Base-by-base conservation (phyloP, 2,329 filamentous ascomycete genomes). In the Bipolaris cookei region DNA sequence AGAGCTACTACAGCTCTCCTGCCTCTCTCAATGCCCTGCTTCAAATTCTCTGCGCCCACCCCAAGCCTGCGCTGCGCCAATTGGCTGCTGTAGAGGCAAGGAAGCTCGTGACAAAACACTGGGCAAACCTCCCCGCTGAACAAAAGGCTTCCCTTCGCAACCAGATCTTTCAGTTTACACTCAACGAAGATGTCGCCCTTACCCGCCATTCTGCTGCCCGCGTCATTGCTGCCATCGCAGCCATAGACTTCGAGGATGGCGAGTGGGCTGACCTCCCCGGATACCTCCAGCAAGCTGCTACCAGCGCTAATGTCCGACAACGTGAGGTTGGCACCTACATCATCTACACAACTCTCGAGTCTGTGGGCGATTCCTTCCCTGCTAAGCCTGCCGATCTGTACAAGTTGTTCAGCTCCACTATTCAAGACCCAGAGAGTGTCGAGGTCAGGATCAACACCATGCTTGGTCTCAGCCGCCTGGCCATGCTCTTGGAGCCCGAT, bases 401-500 rank as follows among this genome's bases (percentile, higher is more conserved):
- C 71, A 83, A 85, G 70, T 83, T 98, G 23, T 97, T 98, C 80
- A 83, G 83, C 77, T 89, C 88, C 76, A 96, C 93, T 45, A 95
- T 99, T 71, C 88, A 90, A 70, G 95, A 98, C 73, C 88, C 91
- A 1, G 88, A 96, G 78, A 97, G 92, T 77, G 86, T 90, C 61
- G 92, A 97, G 76, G 95, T 99, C 55, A 89, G 93, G 69, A 88
- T 97, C 80, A 98, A 97, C 83, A 96, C 95, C 30, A 88, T 97
- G 79, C 86, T 96, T 72, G 92, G 92, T 59, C 85, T 98, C 59
- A 92, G 93, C 70, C 90, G 92, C 72, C 84, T 97, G 70, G 89
- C 94, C 52, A 90, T 96, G 83, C 86, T 96, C 61, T 82, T 98
- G 46, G 91, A 97, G 73, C 87, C 90, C 0, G 93, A 97, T 37